phyloP scores from a whole-genome alignment of 2,329 filamentous ascomycete species.

The Periglandula ipomoeae region DNA sequence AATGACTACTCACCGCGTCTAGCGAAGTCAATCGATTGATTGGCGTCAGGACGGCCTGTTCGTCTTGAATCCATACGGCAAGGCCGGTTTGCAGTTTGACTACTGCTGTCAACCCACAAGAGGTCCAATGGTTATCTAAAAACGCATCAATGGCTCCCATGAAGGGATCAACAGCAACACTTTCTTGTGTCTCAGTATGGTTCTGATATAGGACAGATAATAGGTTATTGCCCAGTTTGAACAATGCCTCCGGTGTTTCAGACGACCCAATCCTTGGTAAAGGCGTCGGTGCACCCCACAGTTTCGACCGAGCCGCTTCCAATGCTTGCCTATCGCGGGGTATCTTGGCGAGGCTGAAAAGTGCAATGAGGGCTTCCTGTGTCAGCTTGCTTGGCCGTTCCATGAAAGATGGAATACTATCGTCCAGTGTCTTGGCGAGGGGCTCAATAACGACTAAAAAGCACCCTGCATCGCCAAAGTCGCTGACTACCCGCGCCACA shows the following conservation, averaged over 20 bases:
- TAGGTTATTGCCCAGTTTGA: slow-evolving; percentile 46
- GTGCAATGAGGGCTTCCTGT: slow-evolving; percentile 21
- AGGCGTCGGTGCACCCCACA: slow-evolving; percentile 44
- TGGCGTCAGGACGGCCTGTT: slow-evolving; percentile 30
- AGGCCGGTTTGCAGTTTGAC: slow-evolving; percentile 53
- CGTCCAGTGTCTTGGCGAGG: slow-evolving; percentile 47
- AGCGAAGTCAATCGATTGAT: slow-evolving; percentile 27
- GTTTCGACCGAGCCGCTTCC: slow-evolving; percentile 53
- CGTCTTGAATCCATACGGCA: slow-evolving; percentile 55
- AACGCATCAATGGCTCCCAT: slow-evolving; percentile 29
- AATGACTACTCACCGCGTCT: slow-evolving; percentile 28
- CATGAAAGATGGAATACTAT: slow-evolving; percentile 13
- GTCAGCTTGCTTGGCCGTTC: slow-evolving; percentile 18
- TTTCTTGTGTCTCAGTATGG: slow-evolving; percentile 28
- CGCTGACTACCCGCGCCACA: slow-evolving; percentile 45
- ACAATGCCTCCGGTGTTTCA: slow-evolving; percentile 59
- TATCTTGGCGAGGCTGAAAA: slow-evolving; percentile 40
- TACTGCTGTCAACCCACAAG: slow-evolving; percentile 36
- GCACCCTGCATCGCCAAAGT: slow-evolving; percentile 59
- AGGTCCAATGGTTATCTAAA: slow-evolving; percentile 1
- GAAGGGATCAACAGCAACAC: slow-evolving; percentile 14
- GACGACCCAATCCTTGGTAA: slow-evolving; percentile 32
- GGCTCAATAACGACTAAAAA: slow-evolving; percentile 63
- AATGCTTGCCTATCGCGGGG: slow-evolving; percentile 54
- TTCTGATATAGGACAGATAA: slow-evolving; percentile 46